phyloP scores from a whole-genome alignment of 768 basidiomycete genomes.

The Boletus reticuloceps region DNA sequence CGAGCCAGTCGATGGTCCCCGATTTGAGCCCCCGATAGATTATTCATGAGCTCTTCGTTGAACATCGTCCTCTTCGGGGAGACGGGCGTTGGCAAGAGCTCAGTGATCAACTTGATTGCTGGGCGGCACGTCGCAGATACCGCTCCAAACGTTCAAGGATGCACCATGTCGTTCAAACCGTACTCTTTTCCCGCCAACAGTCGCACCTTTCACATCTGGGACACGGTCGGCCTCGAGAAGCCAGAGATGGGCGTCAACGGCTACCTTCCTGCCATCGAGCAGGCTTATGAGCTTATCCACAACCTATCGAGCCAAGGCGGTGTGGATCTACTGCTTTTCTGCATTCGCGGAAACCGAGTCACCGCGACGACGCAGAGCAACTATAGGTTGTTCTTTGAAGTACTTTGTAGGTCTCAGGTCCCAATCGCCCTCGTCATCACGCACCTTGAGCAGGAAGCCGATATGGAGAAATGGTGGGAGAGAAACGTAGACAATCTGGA shows the following conservation, averaged over 20 bases:
- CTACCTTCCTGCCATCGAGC: conserved; percentile 29
- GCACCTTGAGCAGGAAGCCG: conserved; percentile 36
- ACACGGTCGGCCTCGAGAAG: conserved; percentile 37
- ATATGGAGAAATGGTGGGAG: conserved; percentile 37
- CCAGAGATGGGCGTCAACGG: conserved; percentile 24
- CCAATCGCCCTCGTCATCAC: conserved; percentile 36
- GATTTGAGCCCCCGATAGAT: conserved; percentile 19
- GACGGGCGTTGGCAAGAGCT: conserved; percentile 38
- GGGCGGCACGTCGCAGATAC: conserved; percentile 21
- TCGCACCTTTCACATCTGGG: conserved; percentile 27
- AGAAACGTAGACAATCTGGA: conserved; percentile 23
- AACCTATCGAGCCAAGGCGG: conserved; percentile 31
- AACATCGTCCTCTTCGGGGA: conserved; percentile 47
- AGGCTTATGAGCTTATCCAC: conserved; percentile 34
- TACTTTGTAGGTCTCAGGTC: conserved; percentile 37
- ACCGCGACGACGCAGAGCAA: conserved; percentile 37
- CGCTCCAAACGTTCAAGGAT: conserved; percentile 32
- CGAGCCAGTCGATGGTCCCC: conserved; percentile 2
- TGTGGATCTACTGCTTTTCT: conserved; percentile 41
- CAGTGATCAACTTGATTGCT: conserved; percentile 34
- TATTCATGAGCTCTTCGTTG: conserved; percentile 18
- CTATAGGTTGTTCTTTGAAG: conserved; percentile 41
- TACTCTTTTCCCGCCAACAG: conserved; percentile 25
- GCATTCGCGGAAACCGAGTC: conserved; percentile 41
- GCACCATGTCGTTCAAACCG: conserved; percentile 34